Conservation (phyloP, 805 yeast species). For the Teunomyces tritomae region DNA sequence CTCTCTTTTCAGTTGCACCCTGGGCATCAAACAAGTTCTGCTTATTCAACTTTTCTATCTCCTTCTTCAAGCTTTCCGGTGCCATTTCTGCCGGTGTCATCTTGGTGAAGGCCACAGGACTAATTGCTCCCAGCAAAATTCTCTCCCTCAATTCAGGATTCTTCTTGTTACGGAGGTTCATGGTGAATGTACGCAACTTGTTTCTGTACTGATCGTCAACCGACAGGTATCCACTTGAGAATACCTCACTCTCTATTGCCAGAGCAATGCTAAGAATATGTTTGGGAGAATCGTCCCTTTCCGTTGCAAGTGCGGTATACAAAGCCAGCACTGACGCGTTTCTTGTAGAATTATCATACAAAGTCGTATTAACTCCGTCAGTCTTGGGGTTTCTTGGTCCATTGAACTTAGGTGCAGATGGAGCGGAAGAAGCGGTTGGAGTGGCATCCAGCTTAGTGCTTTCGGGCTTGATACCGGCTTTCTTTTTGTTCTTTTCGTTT, state of each 20-base stretch:
- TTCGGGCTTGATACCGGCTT: conserved; percentile 10
- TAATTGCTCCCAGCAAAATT: conserved; percentile 63
- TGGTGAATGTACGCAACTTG: conserved; percentile 80
- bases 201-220: conserved; percentile 66
- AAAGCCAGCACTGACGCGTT: conserved; percentile 81
- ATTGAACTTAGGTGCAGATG: conserved; percentile 25
- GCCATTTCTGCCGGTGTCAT: conserved; percentile 97
- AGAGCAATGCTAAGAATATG: conserved; percentile 62
- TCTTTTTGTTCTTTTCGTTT: conserved; percentile 51
- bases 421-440: conserved; percentile 5
- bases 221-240: conserved; percentile 54
- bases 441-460: conserved; percentile 1
- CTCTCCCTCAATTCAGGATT: conserved; percentile 80
- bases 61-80: conserved; percentile 83
- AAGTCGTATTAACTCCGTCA: conserved; percentile 71
- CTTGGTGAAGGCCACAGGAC: conserved; percentile 61
- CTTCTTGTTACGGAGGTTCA: conserved; percentile 84
- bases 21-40: conserved; percentile 94
- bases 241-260: conserved; percentile 73
- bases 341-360: conserved; percentile 76
- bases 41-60: conserved; percentile 79
- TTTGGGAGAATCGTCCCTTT: conserved; percentile 57
- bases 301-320: conserved; percentile 87
- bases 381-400: conserved; percentile 74
- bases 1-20: conserved; percentile 94